phyloP scores from a whole-genome alignment of 169 alveolate species.

The Plasmodium reichenowi region DNA sequence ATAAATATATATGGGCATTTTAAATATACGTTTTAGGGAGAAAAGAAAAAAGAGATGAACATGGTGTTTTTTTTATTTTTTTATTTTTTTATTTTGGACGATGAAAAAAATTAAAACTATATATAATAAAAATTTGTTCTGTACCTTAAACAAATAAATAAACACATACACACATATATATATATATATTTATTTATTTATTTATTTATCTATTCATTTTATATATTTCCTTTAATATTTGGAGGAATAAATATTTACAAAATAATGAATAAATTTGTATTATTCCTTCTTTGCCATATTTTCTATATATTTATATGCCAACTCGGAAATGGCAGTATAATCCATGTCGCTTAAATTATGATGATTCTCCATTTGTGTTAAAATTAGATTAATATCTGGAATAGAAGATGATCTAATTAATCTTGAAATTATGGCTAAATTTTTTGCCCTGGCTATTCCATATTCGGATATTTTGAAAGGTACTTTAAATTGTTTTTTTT shows the following conservation, averaged over 20 bases:
- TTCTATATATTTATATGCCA: slow-evolving; percentile 60
- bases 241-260: neutral
- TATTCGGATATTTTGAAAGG: slow-evolving; percentile 76
- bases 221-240: neutral
- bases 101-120: too few relatives aligned
- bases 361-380: slow-evolving; percentile 61
- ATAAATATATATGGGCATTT: too few relatives aligned
- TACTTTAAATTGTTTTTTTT: slow-evolving; percentile 69
- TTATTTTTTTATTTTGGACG: too few relatives aligned
- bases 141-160: neutral
- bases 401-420: slow-evolving; percentile 58
- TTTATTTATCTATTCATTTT: neutral
- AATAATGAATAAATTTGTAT: neutral
- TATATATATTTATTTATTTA: neutral
- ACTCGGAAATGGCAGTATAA: slow-evolving; percentile 35
- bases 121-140: too few relatives aligned
- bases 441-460: slow-evolving; percentile 72
- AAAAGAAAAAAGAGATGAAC: too few relatives aligned
- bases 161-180: neutral
- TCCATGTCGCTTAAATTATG: slow-evolving; percentile 25
- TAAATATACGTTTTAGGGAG: too few relatives aligned
- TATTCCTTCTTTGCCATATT: slow-evolving; percentile 10
- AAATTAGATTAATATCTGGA: slow-evolving; percentile 53
- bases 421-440: slow-evolving; percentile 69
- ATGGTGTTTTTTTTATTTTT: too few relatives aligned